Evolutionary conservation across 2,329 filamentous ascomycete species (phyloP), one percentile per base, ranked within the genome.

Genomic region (Alternaria sp.): DNA sequence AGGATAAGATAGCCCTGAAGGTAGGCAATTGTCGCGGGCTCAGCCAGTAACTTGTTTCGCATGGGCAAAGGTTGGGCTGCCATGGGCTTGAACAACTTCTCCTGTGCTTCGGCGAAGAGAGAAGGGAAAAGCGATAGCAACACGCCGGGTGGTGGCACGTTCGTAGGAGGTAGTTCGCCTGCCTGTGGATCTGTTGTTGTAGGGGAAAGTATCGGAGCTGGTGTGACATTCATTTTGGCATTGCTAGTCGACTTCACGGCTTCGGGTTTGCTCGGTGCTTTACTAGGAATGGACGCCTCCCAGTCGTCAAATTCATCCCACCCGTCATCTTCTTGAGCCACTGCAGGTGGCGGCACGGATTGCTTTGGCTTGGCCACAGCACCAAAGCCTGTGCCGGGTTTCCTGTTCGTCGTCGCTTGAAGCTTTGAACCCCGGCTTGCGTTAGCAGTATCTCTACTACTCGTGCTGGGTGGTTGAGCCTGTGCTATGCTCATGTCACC

Each of bases 91-190:
- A 93, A 90, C 2, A 95, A 84, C 21, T 85, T 84, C 18, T 86
- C 82, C 65, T 90, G 87, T 5, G 90, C 89, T 26, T 90, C 84
- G 20, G 87, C 84, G 64, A 97, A 88, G 6, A 96, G 82, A 8
- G 87, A 83, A 0, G 92, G 89, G 68, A 97, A 93, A 8, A 93
- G 80, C 9, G 92, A 89, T 21, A 98, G 85, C 14, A 98, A 84
- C 20, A 97, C 86, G 1, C 92, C 92, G 1, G 95, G 95, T 5
- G 95, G 95, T 10, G 95, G 95, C 8, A 97, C 89, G 74, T 97
- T 97, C 18, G 89, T 93, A 6, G 94, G 94, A 6, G 93, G 91
- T 23, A 80, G 64, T 59, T 79, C 76, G 28, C 68, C 72, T 14
- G 75, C 69, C 53, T 68, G 57, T 30, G 71, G 53, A 37, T 79